A percentile compares a stretch with the other conserved stretches of the same genome.
phyloP scores from a whole-genome alignment of 2,329 filamentous ascomycete genomes.

The Exserohilum turcica region DNA sequence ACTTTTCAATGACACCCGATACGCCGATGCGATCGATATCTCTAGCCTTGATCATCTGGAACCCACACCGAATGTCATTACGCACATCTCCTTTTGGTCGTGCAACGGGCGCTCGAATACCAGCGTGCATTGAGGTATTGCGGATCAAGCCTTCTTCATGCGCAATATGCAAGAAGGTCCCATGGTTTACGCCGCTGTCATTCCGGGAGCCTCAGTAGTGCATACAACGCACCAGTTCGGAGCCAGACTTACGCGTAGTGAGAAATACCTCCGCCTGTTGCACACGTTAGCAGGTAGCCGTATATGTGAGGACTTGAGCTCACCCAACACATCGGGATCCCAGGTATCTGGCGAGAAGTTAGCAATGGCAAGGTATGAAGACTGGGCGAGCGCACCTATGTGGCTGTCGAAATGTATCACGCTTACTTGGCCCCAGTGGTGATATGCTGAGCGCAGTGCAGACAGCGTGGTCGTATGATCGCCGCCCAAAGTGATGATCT shows the following conservation, averaged over 20 bases:
- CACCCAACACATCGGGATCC: conserved; percentile 60
- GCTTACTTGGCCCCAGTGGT: conserved; percentile 60
- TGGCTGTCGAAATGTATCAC: conserved; percentile 65
- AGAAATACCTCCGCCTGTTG: conserved; percentile 60
- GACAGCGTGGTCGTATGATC: conserved; percentile 63
- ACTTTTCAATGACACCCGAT: conserved; percentile 53
- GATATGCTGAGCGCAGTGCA: conserved; percentile 56
- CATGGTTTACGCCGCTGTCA: conserved; percentile 60
- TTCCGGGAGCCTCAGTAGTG: conserved; percentile 9
- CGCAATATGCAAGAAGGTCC: conserved; percentile 66
- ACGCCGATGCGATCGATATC: conserved; percentile 59
- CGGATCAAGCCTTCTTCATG: conserved; percentile 65
- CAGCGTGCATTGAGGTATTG: conserved; percentile 66
- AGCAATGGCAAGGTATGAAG: neutral
- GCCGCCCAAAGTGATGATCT: conserved; percentile 60
- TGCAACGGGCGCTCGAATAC: conserved; percentile 61
- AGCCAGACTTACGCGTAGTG: conserved; percentile 59
- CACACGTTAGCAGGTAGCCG: conserved; percentile 8
- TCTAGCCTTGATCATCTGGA: conserved; percentile 61
- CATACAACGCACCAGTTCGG: neutral
- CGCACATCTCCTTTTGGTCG: conserved; percentile 58
- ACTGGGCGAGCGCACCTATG: conserved; percentile 43
- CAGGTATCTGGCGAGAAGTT: conserved; percentile 55
- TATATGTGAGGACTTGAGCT: conserved; percentile 1
- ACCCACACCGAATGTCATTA: conserved; percentile 65